A percentile compares a stretch with the other conserved stretches of the same genome.
These are phyloP conservation scores for Flaveria brownii DNA, from an alignment of 129 eudicot genomes.

Conservation along the genomic window DNA sequence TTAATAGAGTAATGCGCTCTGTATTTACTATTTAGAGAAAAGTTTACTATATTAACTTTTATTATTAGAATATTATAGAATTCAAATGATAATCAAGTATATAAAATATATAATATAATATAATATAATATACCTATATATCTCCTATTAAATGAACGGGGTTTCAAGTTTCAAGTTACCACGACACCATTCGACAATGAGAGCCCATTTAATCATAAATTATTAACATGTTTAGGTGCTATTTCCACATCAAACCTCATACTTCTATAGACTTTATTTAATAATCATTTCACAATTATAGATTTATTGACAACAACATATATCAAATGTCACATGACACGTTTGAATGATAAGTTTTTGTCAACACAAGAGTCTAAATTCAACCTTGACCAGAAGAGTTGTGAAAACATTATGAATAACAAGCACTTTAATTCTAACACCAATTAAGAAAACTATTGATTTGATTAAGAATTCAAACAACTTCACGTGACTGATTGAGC, in stretches of 20 bases:
- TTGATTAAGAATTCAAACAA: not conserved
- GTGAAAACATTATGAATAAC: not conserved
- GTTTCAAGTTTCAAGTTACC: conserved; percentile 8
- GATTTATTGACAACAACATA: not conserved
- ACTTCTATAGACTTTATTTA: conserved; percentile 7
- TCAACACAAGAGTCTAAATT: not conserved
- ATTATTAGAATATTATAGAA: no score
- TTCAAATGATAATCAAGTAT: no score
- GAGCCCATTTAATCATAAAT: not conserved
- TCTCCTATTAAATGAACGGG: not conserved
- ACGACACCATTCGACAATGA: conserved; percentile 4
- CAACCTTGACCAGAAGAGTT: not conserved
- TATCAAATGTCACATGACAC: not conserved
- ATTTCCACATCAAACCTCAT: conserved; percentile 23
- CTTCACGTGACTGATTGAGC: not conserved
- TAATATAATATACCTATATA: not conserved
- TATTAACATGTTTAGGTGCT: conserved; percentile 27
- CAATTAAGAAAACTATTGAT: not conserved
- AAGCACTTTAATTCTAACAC: not conserved
- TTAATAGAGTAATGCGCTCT: no score
- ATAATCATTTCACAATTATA: conserved; percentile 14
- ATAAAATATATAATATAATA: no score
- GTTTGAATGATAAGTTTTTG: not conserved
- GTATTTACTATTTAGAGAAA: no score
- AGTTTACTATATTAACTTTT: no score